These are phyloP conservation scores for Cladochytrium tenue DNA, from an alignment of 371 early-diverging fungal species.

Conservation along the genomic window DNA sequence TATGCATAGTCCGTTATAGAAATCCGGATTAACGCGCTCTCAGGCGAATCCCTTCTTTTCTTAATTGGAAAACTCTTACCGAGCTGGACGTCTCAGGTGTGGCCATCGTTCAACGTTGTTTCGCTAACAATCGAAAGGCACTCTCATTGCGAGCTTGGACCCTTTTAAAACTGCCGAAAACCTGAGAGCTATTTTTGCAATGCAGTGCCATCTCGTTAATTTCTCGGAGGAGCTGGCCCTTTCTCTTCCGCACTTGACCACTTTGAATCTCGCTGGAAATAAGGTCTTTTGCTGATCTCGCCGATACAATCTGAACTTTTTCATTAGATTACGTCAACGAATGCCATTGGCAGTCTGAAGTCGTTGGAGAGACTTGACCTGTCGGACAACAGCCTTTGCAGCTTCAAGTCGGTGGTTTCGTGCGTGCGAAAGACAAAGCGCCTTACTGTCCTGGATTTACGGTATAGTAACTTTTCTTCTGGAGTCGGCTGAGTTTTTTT, in stretches of 20 bases:
- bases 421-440: not conserved
- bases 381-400: not conserved
- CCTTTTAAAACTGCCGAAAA: not conserved
- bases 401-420: not conserved
- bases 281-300: not conserved
- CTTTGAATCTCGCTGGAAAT: not conserved
- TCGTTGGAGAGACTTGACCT: not conserved
- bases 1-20: not conserved
- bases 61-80: not conserved
- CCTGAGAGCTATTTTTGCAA: not conserved
- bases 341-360: not conserved
- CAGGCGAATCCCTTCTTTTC: not conserved
- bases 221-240: not conserved
- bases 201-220: not conserved
- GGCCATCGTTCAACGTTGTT: not conserved
- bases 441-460: not conserved
- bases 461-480: not conserved
- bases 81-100: not conserved
- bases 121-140: not conserved
- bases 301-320: not conserved
- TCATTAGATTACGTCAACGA: not conserved
- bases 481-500: too few species aligned
- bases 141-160: not conserved
- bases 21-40: not conserved
- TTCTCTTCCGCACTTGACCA: not conserved